Evolutionary conservation across 2,329 filamentous ascomycete genomes (phyloP).

Genomic region (Fusarium sp.): DNA sequence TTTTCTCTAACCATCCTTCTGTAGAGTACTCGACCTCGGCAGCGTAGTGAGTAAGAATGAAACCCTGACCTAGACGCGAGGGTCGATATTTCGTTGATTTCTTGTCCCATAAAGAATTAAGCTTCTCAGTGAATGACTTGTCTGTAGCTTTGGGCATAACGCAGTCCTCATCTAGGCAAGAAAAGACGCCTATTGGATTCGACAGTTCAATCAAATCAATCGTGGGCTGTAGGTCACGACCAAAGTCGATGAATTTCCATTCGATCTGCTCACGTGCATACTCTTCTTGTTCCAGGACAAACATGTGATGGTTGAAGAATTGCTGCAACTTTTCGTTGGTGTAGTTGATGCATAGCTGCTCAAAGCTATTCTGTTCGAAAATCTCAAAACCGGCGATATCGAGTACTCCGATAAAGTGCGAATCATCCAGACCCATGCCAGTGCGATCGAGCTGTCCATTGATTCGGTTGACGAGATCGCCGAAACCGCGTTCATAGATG

Average conservation of each 20-base stretch:
- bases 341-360: constrained; percentile 99
- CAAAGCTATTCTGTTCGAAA: constrained; percentile 97
- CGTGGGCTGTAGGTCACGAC: constrained; percentile 93
- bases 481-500: constrained; percentile 96
- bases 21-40: constrained; percentile 98
- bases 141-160: constrained; percentile 99
- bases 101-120: constrained; percentile 96
- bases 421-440: constrained; percentile 84
- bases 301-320: constrained; percentile 99
- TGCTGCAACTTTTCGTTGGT: constrained; percentile 99
- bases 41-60: constrained; percentile 96
- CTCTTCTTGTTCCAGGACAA: constrained; percentile 97
- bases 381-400: constrained; percentile 99
- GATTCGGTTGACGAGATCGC: constrained; percentile 89
- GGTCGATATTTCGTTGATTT: constrained; percentile 94
- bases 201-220: constrained; percentile 96
- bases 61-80: constrained; percentile 88
- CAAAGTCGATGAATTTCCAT: constrained; percentile 99
- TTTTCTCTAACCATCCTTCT: constrained; percentile 96
- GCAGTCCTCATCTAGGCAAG: constrained; percentile 95
- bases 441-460: constrained; percentile 91
- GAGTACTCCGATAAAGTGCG: constrained; percentile 94
- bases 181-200: constrained; percentile 98
- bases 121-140: constrained; percentile 94
- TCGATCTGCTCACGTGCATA: constrained; percentile 98